Percentiles rank a stretch among this genome's conserved stretches.
These are phyloP conservation scores for Phytophthora sp. DNA, from an alignment of 352 stramenopile genomes.

Conservation along the genomic window DNA sequence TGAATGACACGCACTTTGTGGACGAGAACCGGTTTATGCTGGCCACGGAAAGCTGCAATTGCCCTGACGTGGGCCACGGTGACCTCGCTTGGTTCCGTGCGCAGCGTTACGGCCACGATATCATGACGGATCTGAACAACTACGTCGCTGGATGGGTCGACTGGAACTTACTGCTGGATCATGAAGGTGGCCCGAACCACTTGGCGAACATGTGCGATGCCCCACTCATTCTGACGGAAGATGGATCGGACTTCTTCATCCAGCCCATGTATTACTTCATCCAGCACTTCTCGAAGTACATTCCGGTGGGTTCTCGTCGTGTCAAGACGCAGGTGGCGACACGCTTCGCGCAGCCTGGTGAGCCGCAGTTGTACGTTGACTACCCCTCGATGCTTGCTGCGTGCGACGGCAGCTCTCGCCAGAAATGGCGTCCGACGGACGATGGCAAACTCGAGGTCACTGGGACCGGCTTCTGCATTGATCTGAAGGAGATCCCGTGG, in stretches of 20 bases:
- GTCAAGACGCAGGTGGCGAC: conserved; percentile 59
- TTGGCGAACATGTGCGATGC: conserved; percentile 74
- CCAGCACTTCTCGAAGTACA: conserved; percentile 91
- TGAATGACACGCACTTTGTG: conserved; percentile 82
- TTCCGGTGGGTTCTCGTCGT: conserved; percentile 74
- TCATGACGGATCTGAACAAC: conserved; percentile 90
- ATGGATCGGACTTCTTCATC: conserved; percentile 69
- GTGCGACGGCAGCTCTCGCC: conserved; percentile 74
- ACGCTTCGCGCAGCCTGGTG: conserved; percentile 59
- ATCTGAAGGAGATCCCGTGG: conserved; percentile 53
- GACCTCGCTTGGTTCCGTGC: conserved; percentile 78
- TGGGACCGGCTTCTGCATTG: conserved; percentile 66
- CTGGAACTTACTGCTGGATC: conserved; percentile 92
- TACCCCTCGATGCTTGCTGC: conserved; percentile 66
- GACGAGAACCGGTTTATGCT: conserved; percentile 68
- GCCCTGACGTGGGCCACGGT: conserved; percentile 61
- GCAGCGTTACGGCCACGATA: conserved; percentile 89
- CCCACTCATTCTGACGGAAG: conserved; percentile 79
- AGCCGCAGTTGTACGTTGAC: conserved; percentile 61
- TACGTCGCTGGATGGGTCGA: conserved; percentile 88
- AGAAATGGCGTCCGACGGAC: conserved; percentile 56
- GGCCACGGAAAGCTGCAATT: conserved; percentile 75
- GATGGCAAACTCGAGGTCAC: conserved; percentile 80
- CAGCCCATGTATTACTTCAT: conserved; percentile 94
- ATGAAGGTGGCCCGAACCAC: conserved; percentile 91